These are phyloP conservation scores for Nannizziopsis arthrosporioides DNA, from an alignment of 2,329 filamentous ascomycete genomes.

Conservation along the genomic window DNA sequence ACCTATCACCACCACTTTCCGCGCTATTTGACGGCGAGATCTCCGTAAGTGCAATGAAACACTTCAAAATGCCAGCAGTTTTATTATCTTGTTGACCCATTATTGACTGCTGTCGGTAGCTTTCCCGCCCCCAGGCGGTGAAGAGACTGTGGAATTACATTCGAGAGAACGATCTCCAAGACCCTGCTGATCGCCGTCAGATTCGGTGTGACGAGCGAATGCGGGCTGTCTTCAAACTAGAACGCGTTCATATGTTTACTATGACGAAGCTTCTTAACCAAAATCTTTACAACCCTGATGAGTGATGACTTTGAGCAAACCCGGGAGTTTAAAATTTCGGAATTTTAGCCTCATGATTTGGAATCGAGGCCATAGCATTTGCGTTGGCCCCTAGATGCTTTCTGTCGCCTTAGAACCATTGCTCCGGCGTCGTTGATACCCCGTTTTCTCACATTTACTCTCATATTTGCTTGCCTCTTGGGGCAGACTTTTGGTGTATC, in stretches of 20 bases:
- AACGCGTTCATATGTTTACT: slow-evolving; percentile 94
- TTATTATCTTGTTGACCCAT: background rate
- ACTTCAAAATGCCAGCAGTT: background rate
- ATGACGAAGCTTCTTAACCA: slow-evolving; percentile 95
- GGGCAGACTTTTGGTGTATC: too few species aligned
- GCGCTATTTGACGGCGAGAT: slow-evolving; percentile 35
- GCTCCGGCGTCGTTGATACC: too few species aligned
- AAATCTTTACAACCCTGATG: slow-evolving; percentile 64
- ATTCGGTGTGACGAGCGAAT: slow-evolving; percentile 87
- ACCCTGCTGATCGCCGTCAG: slow-evolving; percentile 80
- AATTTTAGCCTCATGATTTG: background rate
- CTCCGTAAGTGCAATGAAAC: slow-evolving; percentile 25
- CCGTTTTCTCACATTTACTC: too few species aligned
- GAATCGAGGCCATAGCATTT: background rate
- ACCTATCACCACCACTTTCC: slow-evolving; percentile 35
- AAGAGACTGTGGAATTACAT: slow-evolving; percentile 96
- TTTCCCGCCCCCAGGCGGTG: slow-evolving; percentile 88
- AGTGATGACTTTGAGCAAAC: background rate
- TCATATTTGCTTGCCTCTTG: too few species aligned
- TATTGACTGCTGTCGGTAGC: slow-evolving; percentile 37
- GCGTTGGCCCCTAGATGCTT: too few species aligned
- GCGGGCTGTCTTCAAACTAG: slow-evolving; percentile 81
- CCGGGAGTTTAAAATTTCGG: background rate
- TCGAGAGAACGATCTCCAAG: slow-evolving; percentile 75
- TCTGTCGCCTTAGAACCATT: too few species aligned